These are phyloP conservation scores for Cercospora zeina DNA, from an alignment of 2,329 filamentous ascomycete genomes.

Conservation along the genomic window DNA sequence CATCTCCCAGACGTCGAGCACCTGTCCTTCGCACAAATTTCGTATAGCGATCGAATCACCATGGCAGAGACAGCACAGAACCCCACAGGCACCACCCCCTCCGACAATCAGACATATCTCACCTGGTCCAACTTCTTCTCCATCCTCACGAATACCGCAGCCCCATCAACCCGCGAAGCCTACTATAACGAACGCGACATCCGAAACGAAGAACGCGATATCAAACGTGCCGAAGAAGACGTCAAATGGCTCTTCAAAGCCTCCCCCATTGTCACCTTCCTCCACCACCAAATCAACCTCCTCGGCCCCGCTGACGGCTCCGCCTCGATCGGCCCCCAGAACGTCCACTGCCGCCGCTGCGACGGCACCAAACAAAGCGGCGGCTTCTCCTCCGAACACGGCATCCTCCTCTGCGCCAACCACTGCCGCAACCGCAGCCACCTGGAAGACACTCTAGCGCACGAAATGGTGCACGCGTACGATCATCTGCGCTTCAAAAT, in stretches of 20 bases:
- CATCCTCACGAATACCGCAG: slow-evolving; percentile 73
- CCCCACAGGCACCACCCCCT: slow-evolving; percentile 16
- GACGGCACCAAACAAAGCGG: slow-evolving; percentile 69
- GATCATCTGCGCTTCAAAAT: slow-evolving; percentile 91
- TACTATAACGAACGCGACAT: slow-evolving; percentile 77
- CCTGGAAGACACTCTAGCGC: slow-evolving; percentile 88
- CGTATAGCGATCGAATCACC: not conserved
- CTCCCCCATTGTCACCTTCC: slow-evolving; percentile 83
- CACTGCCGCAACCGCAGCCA: slow-evolving; percentile 77
- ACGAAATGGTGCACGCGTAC: slow-evolving; percentile 98
- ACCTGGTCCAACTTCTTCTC: slow-evolving; percentile 83
- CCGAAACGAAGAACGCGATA: slow-evolving; percentile 74
- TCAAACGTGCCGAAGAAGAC: slow-evolving; percentile 75
- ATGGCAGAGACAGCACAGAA: slow-evolving; percentile 22
- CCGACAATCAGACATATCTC: slow-evolving; percentile 45
- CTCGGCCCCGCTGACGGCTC: slow-evolving; percentile 56
- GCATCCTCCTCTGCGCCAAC: slow-evolving; percentile 91
- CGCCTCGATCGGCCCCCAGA: slow-evolving; percentile 68
- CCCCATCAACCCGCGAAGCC: slow-evolving; percentile 65
- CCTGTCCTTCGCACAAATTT: not conserved
- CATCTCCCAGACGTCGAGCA: not conserved
- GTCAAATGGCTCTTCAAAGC: slow-evolving; percentile 81
- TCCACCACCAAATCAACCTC: slow-evolving; percentile 75
- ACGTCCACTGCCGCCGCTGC: slow-evolving; percentile 82
- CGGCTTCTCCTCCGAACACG: slow-evolving; percentile 82